These are phyloP conservation scores for Tolypocladium paradoxum DNA, from an alignment of 2,329 filamentous ascomycete species.

Conservation along the genomic window DNA sequence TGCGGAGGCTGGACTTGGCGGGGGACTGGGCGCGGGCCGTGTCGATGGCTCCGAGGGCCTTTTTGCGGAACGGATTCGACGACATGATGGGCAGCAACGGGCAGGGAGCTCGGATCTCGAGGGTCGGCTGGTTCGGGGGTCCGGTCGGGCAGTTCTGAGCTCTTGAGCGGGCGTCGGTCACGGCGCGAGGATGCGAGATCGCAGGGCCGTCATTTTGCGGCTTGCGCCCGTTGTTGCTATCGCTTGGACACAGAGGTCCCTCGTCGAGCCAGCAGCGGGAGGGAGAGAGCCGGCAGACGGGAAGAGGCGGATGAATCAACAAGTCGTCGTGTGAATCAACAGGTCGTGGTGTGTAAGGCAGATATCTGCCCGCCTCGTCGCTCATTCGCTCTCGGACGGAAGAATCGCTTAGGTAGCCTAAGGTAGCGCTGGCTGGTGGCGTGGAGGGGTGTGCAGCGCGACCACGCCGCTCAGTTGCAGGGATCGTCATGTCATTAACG, in stretches of 20 bases:
- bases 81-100: slow-evolving; percentile 5
- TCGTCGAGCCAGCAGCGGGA: background rate
- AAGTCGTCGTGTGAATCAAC: background rate
- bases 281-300: background rate
- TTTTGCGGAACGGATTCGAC: slow-evolving; percentile 15
- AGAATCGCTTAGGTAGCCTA: background rate
- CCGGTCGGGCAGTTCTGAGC: background rate
- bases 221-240: background rate
- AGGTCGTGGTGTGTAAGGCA: background rate
- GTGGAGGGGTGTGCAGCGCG: too few species aligned
- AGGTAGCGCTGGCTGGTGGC: background rate
- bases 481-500: background rate
- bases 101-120: background rate
- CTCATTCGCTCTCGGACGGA: background rate
- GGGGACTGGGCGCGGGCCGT: slow-evolving; percentile 8
- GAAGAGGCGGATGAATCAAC: background rate
- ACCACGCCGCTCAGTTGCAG: too few species aligned
- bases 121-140: background rate
- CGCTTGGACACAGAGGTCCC: background rate
- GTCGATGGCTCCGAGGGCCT: slow-evolving; percentile 7
- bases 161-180: background rate
- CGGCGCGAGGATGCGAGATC: background rate
- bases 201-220: slow-evolving; percentile 2
- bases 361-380: background rate
- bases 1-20: slow-evolving; percentile 9